Evolutionary conservation across 106 monocot species (phyloP).

Genomic region (Acanthochlamys bracteata): DNA sequence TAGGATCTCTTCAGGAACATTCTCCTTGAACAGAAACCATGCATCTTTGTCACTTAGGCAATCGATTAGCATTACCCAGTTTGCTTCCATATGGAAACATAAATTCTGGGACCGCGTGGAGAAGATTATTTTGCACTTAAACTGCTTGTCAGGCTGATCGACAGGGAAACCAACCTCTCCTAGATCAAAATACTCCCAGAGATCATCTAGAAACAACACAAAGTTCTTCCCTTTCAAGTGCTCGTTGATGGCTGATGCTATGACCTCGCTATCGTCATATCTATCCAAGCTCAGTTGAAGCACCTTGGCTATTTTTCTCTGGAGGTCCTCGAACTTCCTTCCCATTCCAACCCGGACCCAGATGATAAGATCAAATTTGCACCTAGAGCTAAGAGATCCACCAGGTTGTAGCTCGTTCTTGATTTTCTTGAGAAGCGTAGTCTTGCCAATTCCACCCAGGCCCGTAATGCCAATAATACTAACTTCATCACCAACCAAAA

Average conservation of each 20-base stretch:
- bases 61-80: slow-evolving; percentile 17
- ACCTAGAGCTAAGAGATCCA: neutral
- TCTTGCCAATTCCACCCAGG: neutral
- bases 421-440: neutral
- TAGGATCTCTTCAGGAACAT: slow-evolving; percentile 10
- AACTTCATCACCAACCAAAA: neutral
- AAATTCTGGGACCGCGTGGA: slow-evolving; percentile 17
- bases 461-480: neutral
- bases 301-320: neutral
- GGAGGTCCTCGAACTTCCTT: neutral
- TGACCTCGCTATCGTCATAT: neutral
- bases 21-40: slow-evolving; percentile 19
- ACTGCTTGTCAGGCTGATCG: neutral
- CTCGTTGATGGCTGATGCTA: neutral
- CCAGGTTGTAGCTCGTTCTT: slow-evolving; percentile 1
- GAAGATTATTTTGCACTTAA: slow-evolving; percentile 19
- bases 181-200: slow-evolving; percentile 27
- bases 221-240: slow-evolving; percentile 18
- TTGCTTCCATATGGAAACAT: slow-evolving; percentile 15
- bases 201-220: slow-evolving; percentile 23
- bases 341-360: neutral
- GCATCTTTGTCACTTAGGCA: slow-evolving; percentile 12
- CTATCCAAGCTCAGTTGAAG: neutral
- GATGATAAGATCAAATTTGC: neutral
- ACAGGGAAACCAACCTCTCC: slow-evolving; percentile 11